These are phyloP conservation scores for Boletus tomentosulus DNA, from an alignment of 768 basidiomycete species.

Conservation along the genomic window DNA sequence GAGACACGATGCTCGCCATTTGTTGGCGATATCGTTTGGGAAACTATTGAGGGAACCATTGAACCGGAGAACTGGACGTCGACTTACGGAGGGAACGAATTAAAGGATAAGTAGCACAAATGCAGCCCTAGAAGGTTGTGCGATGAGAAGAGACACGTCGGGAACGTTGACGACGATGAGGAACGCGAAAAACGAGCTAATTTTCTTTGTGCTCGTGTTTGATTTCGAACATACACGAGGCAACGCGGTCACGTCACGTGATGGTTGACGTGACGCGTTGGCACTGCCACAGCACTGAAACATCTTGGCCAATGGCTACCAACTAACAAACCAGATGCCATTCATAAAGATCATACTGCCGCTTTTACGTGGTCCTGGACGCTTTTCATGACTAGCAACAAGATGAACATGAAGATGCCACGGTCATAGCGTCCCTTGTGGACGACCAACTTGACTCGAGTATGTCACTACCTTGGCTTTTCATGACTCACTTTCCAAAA, in stretches of 20 bases:
- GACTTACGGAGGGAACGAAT: conserved; percentile 9
- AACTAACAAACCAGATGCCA: no score
- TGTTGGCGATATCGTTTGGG: conserved; percentile 27
- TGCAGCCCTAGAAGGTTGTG: background rate
- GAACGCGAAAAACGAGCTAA: conserved; percentile 11
- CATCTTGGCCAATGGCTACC: no score
- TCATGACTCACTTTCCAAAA: no score
- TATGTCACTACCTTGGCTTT: no score
- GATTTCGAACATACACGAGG: conserved; percentile 34
- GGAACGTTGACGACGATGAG: conserved; percentile 13
- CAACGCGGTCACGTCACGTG: conserved; percentile 37
- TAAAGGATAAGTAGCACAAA: background rate
- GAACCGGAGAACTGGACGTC: conserved; percentile 4
- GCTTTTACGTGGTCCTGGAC: no score
- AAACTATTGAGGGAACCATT: conserved; percentile 20
- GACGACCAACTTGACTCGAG: no score
- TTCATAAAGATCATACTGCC: no score
- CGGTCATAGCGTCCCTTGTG: no score
- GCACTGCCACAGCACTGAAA: background rate
- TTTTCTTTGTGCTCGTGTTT: conserved; percentile 24
- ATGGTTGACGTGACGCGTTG: conserved; percentile 18
- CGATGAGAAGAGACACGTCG: conserved; percentile 18
- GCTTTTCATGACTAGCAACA: no score
- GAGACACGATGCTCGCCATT: conserved; percentile 29
- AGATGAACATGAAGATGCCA: no score